Conservation (phyloP, 768 basidiomycete genomes). For the Mycena leptocephala region DNA sequence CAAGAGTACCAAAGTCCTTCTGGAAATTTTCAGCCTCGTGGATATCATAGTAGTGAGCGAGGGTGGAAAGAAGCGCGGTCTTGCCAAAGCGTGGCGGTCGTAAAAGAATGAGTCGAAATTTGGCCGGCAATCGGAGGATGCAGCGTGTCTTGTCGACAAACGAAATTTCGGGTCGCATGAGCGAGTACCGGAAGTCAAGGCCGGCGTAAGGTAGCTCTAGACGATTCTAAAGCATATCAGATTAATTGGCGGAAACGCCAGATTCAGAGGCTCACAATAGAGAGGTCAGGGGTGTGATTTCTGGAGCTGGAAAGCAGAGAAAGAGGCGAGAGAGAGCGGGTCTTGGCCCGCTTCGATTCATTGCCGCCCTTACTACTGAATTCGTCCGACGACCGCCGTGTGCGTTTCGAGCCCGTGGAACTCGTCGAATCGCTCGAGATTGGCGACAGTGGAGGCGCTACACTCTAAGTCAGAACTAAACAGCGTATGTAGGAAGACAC, state of each 20-base stretch:
- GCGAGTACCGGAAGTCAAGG: neutral
- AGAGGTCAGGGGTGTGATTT: neutral
- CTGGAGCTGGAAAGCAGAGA: neutral
- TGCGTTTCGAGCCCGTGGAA: neutral
- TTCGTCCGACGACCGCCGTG: neutral
- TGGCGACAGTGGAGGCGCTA: neutral
- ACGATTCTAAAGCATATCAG: neutral
- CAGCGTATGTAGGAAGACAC: neutral
- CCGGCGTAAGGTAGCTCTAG: neutral
- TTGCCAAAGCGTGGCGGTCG: conserved; percentile 27
- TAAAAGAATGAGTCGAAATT: neutral
- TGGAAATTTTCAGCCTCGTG: neutral
- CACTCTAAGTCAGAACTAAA: neutral
- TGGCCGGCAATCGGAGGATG: neutral
- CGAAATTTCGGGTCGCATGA: neutral
- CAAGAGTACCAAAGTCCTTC: neutral
- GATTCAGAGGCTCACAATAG: neutral
- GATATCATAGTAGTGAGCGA: conserved; percentile 5
- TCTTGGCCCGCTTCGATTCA: neutral
- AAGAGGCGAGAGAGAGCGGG: neutral
- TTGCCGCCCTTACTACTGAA: neutral
- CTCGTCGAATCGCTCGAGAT: neutral
- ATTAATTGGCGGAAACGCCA: neutral
- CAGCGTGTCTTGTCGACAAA: conserved; percentile 14
- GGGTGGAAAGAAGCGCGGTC: conserved; percentile 10